A percentile compares a stretch with the other conserved stretches of the same genome.
phyloP scores from a whole-genome alignment of 2,329 filamentous ascomycete species.

The Emydomyces testavorans region DNA sequence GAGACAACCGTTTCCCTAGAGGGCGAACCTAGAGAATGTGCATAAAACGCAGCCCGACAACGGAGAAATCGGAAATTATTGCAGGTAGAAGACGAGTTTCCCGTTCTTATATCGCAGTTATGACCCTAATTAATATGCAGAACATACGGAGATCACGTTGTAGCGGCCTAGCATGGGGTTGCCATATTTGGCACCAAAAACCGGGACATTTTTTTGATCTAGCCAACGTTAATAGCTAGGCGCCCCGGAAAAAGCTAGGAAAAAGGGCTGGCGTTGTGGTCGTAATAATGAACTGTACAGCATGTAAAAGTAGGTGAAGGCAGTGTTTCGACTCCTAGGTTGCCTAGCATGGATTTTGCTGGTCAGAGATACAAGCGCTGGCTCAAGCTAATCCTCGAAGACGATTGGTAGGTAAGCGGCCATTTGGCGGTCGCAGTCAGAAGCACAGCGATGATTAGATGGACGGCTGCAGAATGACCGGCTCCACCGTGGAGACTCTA shows the following conservation, averaged over 20 bases:
- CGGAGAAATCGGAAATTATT: not conserved
- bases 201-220: slow-evolving; percentile 1
- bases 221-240: slow-evolving; percentile 6
- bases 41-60: not conserved
- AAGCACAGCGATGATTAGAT: slow-evolving; percentile 8
- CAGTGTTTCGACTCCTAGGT: slow-evolving; percentile 1
- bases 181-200: slow-evolving; percentile 12
- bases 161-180: slow-evolving; percentile 8
- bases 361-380: slow-evolving; percentile 8
- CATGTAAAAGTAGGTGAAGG: not conserved
- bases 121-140: not conserved
- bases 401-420: slow-evolving; percentile 11
- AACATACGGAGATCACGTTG: slow-evolving; percentile 7
- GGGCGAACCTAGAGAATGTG: not conserved
- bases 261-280: not conserved
- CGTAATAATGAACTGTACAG: not conserved
- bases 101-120: not conserved
- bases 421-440: slow-evolving; percentile 7
- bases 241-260: slow-evolving; percentile 6
- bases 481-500: slow-evolving; percentile 5
- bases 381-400: not conserved
- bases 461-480: slow-evolving; percentile 8
- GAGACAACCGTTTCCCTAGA: not conserved
- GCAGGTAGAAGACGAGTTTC: not conserved
- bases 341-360: slow-evolving; percentile 6